These are phyloP conservation scores for Yamadazyma tumulicola DNA, from an alignment of 805 yeast genomes.

Conservation along the genomic window DNA sequence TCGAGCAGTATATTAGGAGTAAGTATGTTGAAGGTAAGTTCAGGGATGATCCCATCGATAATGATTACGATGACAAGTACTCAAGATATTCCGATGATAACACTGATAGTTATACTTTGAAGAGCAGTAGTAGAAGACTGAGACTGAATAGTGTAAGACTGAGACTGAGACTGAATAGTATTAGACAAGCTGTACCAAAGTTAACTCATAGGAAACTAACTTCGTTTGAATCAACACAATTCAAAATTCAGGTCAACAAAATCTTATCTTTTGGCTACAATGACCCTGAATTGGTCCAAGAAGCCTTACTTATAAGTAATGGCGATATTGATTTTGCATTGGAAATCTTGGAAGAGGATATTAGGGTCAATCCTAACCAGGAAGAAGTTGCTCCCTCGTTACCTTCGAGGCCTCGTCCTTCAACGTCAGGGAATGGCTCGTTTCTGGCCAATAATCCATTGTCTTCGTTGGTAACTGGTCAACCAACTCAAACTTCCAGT, in stretches of 20 bases:
- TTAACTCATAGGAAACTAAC: slow-evolving; percentile 52
- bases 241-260: slow-evolving; percentile 45
- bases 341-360: slow-evolving; percentile 48
- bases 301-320: slow-evolving; percentile 55
- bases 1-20: slow-evolving; percentile 58
- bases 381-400: slow-evolving; percentile 48
- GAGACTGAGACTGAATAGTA: slow-evolving; percentile 14
- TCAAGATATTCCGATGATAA: slow-evolving; percentile 20
- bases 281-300: slow-evolving; percentile 56
- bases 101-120: not conserved
- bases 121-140: slow-evolving; percentile 11
- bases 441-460: slow-evolving; percentile 28
- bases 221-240: slow-evolving; percentile 50
- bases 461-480: slow-evolving; percentile 11
- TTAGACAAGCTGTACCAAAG: slow-evolving; percentile 27
- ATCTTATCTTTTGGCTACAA: slow-evolving; percentile 50
- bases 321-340: slow-evolving; percentile 63
- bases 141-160: slow-evolving; percentile 19
- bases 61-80: slow-evolving; percentile 31
- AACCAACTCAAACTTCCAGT: slow-evolving; percentile 9
- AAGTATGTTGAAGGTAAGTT: slow-evolving; percentile 68
- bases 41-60: slow-evolving; percentile 36
- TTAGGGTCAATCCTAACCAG: slow-evolving; percentile 28
- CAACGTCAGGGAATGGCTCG: slow-evolving; percentile 11
- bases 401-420: slow-evolving; percentile 34